These are phyloP conservation scores for Trichoderma oligosporum DNA, from an alignment of 2,329 filamentous ascomycete genomes.

Conservation along the genomic window DNA sequence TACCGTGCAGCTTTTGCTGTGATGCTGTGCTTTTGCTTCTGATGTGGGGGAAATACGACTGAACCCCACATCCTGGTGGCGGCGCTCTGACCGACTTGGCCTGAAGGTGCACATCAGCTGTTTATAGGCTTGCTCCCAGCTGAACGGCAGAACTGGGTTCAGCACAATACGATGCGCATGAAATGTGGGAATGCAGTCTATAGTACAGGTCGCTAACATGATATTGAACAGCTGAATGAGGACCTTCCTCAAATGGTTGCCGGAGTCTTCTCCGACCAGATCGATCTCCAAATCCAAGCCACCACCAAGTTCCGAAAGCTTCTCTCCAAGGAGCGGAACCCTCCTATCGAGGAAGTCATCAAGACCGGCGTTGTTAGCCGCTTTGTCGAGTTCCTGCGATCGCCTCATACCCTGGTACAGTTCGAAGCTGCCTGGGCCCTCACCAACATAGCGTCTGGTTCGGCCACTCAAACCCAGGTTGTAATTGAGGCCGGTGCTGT, in stretches of 20 bases:
- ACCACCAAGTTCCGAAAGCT: conserved; percentile 99
- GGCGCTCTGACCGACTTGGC: conserved; percentile 21
- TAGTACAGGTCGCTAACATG: conserved; percentile 10
- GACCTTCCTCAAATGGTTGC: conserved; percentile 97
- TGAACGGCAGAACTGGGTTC: background rate
- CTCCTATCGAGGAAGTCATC: conserved; percentile 97
- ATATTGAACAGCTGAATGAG: conserved; percentile 73
- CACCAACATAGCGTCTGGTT: conserved; percentile 98
- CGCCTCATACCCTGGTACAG: conserved; percentile 95
- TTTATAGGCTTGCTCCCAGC: conserved; percentile 4
- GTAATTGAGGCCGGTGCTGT: conserved; percentile 98
- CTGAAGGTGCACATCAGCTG: conserved; percentile 19
- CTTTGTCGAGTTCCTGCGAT: conserved; percentile 97
- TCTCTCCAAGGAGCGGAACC: conserved; percentile 97
- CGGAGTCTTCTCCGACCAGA: conserved; percentile 97
- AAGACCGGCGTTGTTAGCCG: conserved; percentile 96
- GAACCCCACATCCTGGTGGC: conserved; percentile 33
- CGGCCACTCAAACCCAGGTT: conserved; percentile 94
- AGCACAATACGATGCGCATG: background rate
- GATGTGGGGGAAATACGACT: conserved; percentile 35
- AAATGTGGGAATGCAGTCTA: background rate
- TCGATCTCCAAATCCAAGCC: conserved; percentile 93
- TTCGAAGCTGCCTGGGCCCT: conserved; percentile 99
- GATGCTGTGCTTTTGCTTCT: conserved; percentile 21
- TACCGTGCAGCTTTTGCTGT: conserved; percentile 6